phyloP scores from a whole-genome alignment of 176 grass and related monocot species.

The Elymus sibiricus region DNA sequence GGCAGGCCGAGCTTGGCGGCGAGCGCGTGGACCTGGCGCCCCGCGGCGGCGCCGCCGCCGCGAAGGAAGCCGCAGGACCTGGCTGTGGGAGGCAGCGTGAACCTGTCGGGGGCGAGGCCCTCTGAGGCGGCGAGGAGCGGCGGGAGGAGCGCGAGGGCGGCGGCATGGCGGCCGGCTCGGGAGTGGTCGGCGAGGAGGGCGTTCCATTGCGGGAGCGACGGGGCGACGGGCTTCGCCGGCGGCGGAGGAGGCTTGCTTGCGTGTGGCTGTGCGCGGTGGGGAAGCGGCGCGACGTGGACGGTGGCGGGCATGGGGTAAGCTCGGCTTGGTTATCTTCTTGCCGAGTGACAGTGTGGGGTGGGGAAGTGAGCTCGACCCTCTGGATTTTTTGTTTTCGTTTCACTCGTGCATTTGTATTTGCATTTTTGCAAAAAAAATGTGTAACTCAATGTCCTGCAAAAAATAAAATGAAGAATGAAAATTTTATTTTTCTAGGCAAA shows the following conservation, averaged over 20 bases:
- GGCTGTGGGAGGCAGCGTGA: conserved; percentile 44
- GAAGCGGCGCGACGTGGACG: neutral
- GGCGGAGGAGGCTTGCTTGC: neutral
- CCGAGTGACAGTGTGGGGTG: neutral
- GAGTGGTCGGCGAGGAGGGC: conserved; percentile 42
- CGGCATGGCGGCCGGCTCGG: conserved; percentile 28
- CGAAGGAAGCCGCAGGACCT: conserved; percentile 42
- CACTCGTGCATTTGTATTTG: too few relatives aligned
- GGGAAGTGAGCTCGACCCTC: neutral
- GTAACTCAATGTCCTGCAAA: too few relatives aligned
- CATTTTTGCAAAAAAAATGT: too few relatives aligned
- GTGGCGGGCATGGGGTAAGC: neutral
- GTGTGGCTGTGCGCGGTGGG: neutral
- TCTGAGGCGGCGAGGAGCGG: conserved; percentile 17
- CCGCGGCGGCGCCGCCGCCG: neutral
- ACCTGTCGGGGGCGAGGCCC: conserved; percentile 34
- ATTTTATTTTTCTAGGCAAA: too few relatives aligned
- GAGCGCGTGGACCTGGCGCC: conserved; percentile 41
- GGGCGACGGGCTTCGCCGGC: neutral
- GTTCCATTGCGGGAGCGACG: conserved; percentile 45
- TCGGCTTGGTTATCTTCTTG: neutral
- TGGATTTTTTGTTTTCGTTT: too few relatives aligned
- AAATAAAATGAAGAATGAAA: too few relatives aligned
- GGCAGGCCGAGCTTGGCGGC: conserved; percentile 47
- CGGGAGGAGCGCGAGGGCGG: conserved; percentile 34